Base-by-base conservation (phyloP, 2,329 filamentous ascomycete species). In the Penicillium sp. region DNA sequence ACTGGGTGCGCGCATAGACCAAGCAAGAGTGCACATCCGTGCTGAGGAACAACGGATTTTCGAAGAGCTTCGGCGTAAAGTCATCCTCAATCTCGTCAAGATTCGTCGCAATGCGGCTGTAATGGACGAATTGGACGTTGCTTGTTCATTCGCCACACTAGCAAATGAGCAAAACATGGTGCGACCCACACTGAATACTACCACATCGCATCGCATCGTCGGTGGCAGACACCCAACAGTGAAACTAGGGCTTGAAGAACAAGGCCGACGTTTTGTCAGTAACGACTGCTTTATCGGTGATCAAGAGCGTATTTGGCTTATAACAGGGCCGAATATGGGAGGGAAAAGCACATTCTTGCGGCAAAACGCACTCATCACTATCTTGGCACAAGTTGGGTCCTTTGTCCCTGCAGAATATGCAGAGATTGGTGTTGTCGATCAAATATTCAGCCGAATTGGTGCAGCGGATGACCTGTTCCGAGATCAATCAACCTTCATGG, bases 401-500 rank as follows among this genome's bases (percentile, higher is more conserved):
- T 97, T 92, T 71, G 93, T 99, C 0, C 94, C 94, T 0, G 94
- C 94, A 0, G 83, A 87, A 23, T 89, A 90, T 70, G 93, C 91
- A 3, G 85, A 90, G 64, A 81, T 99, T 24, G 92, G 93, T 1
- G 80, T 99, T 45, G 91, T 97, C n/a, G 94, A 99, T 74, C 91
- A 93, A 66, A 88, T 99, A 54, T 97, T 96, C 77, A 94, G 88
- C 68, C 89, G 94, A 68, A 88, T 95, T 21, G 94, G 94, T 1
- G 95, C 91, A 1, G 94, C 93, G 1, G 95, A 99, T 71, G 93
- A 96, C 69, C 80, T 99, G n/a, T 97, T 89, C 76, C 84, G 86
- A 51, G 89, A 96, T 75, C 92, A 97, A 72, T 96, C 91, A 53
- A 99, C 95, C 0, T 99, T 99, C 74, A 97, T 99, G 94, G 91